phyloP scores from a whole-genome alignment of 805 yeast genomes.

The Candida glaebosa region DNA sequence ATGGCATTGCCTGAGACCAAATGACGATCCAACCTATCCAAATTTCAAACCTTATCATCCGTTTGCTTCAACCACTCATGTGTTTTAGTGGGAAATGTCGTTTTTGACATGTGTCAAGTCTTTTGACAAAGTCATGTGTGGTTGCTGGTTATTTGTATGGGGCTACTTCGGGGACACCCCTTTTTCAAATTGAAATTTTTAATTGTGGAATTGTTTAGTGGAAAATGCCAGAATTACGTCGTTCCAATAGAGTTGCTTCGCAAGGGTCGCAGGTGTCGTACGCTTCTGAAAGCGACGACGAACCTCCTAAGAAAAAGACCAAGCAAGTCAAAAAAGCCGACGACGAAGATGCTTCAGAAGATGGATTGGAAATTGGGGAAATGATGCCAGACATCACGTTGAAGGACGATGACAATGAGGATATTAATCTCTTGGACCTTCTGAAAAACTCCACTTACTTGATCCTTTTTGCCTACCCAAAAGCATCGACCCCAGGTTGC shows the following conservation, averaged over 20 bases:
- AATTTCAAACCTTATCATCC: too few species aligned
- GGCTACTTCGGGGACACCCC: neutral
- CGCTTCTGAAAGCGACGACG: conserved; percentile 11
- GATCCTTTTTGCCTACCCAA: conserved; percentile 70
- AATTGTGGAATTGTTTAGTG: too few species aligned
- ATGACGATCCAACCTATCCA: too few species aligned
- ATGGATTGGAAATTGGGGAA: conserved; percentile 49
- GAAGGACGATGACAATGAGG: conserved; percentile 66
- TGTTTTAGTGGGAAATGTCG: too few species aligned
- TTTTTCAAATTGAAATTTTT: too few species aligned
- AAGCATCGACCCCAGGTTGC: conserved; percentile 94
- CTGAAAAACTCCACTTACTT: conserved; percentile 31
- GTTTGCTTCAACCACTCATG: too few species aligned
- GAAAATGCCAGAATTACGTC: conserved; percentile 41
- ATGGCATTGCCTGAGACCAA: too few species aligned
- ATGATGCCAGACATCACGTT: conserved; percentile 62
- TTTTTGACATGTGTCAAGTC: too few species aligned
- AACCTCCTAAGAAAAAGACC: conserved; percentile 17
- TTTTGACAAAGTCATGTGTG: too few species aligned
- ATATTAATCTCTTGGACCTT: conserved; percentile 31
- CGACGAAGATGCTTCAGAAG: conserved; percentile 12
- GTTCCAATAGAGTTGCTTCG: conserved; percentile 29
- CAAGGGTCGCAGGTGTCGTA: conserved; percentile 9
- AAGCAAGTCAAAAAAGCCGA: conserved; percentile 10
- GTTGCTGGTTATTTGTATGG: neutral